Evolutionary conservation across 306 rosid genomes (phyloP).

Genomic region (Sesbania bispinosa): DNA sequence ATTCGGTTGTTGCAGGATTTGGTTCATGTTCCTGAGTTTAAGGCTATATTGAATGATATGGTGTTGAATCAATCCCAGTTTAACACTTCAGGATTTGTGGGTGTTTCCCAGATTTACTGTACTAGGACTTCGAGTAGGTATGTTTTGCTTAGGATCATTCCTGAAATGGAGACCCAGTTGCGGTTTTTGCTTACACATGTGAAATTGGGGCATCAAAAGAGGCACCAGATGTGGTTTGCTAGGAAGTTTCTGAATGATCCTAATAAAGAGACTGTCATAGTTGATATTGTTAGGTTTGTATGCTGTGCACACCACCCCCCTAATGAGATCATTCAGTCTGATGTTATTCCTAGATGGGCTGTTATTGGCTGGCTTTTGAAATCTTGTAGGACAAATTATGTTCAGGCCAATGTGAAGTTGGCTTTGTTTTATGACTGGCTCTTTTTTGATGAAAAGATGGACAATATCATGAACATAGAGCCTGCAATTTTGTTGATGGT

Average conservation of each 20-base stretch:
- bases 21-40: conserved; percentile 60
- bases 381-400: conserved; percentile 44
- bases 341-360: conserved; percentile 84
- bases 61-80: conserved; percentile 41
- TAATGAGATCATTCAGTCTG: conserved; percentile 80
- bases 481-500: conserved; percentile 80
- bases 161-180: conserved; percentile 70
- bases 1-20: conserved; percentile 69
- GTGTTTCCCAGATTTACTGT: conserved; percentile 57
- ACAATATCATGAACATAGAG: conserved; percentile 79
- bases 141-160: conserved; percentile 60
- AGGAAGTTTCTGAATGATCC: conserved; percentile 53
- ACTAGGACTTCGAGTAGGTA: conserved; percentile 55
- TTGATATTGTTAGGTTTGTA: conserved; percentile 71
- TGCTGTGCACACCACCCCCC: conserved; percentile 88
- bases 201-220: conserved; percentile 65
- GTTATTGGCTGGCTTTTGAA: conserved; percentile 80
- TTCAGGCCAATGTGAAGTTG: conserved; percentile 55
- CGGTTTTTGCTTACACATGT: conserved; percentile 71
- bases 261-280: conserved; percentile 54
- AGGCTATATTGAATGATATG: conserved; percentile 62
- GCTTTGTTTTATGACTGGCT: conserved; percentile 93
- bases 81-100: conserved; percentile 40
- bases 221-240: conserved; percentile 71
- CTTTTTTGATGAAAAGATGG: conserved; percentile 58